Evolutionary conservation across 225 moss, liverwort and hornwort genomes (phyloP), one percentile per base, ranked within the genome.

Genomic region (Polytrichum commune): DNA sequence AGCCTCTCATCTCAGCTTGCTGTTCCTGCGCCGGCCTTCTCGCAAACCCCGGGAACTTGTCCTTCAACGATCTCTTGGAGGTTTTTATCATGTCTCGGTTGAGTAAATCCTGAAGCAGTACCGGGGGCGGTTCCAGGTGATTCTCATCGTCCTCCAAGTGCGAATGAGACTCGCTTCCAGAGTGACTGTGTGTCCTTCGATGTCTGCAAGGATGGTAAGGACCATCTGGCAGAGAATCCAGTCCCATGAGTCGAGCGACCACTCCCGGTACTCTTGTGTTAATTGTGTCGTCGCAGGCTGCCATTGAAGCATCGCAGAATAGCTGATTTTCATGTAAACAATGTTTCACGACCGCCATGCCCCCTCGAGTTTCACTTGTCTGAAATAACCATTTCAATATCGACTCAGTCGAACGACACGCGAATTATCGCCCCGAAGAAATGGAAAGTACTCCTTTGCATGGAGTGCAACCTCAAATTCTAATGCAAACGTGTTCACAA

Each of bases 161-260:
- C 22, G 29, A 71, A 27, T 64, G 63, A 8, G 76, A 73, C 55
- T 82, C 85, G 62, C 76, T 81, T 71, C 78, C 84, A 4, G 81
- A 85, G 55, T 63, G 81, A 62, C 78, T 85, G 9, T 76, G 81
- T 3, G 81, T 78, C 46, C 13, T 46, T 55, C 79, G 65, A 46
- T 76, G 76, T 23, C 76, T 71, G 67, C 74, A 88, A 22, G 72
- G 79, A 29, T 81, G 81, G 65, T 71, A 74, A 2, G 86, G 78
- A 61, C 68, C 75, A 33, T 88, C 91, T 0, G 95, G 95, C 26
- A 95, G 69, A 19, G 92, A 85, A 71, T 95, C 95, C 35, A 95
- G 78, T 25, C 95, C 95, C 95, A 95, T 95, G 72, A 95, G 74
- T 24, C 95, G 84, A 61, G 92, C 95, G 78, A 95, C 95, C 72